Conservation (phyloP, 164 flowering plant genomes). For the Santalum album region DNA sequence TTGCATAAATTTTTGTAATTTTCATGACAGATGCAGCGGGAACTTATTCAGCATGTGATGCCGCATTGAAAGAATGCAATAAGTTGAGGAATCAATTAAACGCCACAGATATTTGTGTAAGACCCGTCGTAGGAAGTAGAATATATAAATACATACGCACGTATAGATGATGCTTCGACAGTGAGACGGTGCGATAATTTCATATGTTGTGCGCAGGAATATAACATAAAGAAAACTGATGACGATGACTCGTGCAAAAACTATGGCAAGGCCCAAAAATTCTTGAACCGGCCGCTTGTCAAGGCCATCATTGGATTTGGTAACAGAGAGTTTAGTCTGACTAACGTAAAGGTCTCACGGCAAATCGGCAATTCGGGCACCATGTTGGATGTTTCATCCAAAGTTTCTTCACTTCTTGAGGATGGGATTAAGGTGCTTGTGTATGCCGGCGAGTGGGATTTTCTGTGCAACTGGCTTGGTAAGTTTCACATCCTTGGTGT, state of each 20-base stretch:
- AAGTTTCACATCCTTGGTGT: slow-evolving; percentile 1
- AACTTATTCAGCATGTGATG: no score
- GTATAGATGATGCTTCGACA: no score
- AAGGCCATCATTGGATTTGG: slow-evolving; percentile 18
- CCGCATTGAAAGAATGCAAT: no score
- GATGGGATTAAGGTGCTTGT: slow-evolving; percentile 22
- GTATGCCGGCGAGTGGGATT: slow-evolving; percentile 28
- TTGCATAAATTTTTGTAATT: no score
- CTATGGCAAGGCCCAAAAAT: slow-evolving; percentile 20
- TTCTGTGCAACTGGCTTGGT: slow-evolving; percentile 34
- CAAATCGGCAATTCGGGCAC: slow-evolving; percentile 17
- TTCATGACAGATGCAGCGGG: no score
- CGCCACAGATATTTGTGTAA: no score
- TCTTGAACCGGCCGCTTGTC: slow-evolving; percentile 15
- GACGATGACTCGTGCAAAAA: slow-evolving; percentile 24
- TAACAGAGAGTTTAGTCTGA: slow-evolving; percentile 18
- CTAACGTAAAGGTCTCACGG: slow-evolving; percentile 13
- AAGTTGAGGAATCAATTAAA: no score
- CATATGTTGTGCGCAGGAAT: slow-evolving; percentile 18
- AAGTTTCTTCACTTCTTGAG: slow-evolving; percentile 25
- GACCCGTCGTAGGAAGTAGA: no score
- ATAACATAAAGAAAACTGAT: slow-evolving; percentile 20
- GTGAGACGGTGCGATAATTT: no score
- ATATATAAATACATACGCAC: no score
- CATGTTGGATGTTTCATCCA: slow-evolving; percentile 23